A percentile compares a stretch with the other conserved stretches of the same genome.
Conservation (phyloP, 495 filamentous ascomycete genomes). For the Tuber umbilicatum region DNA sequence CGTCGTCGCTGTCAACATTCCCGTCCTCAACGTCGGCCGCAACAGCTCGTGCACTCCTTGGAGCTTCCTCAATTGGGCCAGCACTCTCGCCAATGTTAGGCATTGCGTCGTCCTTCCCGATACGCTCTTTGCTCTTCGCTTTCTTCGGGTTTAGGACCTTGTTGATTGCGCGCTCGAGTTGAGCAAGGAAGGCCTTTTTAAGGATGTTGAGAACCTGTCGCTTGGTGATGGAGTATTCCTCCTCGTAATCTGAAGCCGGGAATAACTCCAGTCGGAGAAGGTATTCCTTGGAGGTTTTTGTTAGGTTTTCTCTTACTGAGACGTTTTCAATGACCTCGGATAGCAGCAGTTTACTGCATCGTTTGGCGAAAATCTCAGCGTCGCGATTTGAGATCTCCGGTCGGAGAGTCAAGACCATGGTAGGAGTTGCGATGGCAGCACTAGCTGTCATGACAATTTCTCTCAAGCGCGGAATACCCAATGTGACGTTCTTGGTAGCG, state of each 20-base stretch:
- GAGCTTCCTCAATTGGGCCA: constrained; percentile 52
- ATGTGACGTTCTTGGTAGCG: constrained; percentile 95
- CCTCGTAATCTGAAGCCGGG: constrained; percentile 69
- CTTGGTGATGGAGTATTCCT: constrained; percentile 74
- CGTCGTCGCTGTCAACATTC: constrained; percentile 67
- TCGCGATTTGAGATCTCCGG: constrained; percentile 63
- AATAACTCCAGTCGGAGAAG: constrained; percentile 77
- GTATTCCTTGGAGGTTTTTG: constrained; percentile 72
- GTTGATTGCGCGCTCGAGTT: constrained; percentile 59
- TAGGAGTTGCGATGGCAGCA: constrained; percentile 74
- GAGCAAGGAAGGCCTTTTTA: constrained; percentile 69
- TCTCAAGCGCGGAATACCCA: constrained; percentile 92
- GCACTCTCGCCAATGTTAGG: constrained; percentile 75
- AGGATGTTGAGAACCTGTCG: constrained; percentile 69
- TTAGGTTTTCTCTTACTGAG: constrained; percentile 68
- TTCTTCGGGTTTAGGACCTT: constrained; percentile 73
- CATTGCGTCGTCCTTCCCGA: constrained; percentile 57
- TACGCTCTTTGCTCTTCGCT: constrained; percentile 55
- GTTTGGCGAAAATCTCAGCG: constrained; percentile 78
- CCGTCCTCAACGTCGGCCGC: constrained; percentile 55
- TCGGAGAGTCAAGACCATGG: constrained; percentile 79
- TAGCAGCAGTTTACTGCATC: constrained; percentile 79
- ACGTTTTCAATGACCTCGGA: constrained; percentile 80
- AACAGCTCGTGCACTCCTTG: constrained; percentile 45
- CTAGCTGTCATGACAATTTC: constrained; percentile 99